Conservation (phyloP, 768 basidiomycete genomes). For the Rhodotorula babjevae region DNA sequence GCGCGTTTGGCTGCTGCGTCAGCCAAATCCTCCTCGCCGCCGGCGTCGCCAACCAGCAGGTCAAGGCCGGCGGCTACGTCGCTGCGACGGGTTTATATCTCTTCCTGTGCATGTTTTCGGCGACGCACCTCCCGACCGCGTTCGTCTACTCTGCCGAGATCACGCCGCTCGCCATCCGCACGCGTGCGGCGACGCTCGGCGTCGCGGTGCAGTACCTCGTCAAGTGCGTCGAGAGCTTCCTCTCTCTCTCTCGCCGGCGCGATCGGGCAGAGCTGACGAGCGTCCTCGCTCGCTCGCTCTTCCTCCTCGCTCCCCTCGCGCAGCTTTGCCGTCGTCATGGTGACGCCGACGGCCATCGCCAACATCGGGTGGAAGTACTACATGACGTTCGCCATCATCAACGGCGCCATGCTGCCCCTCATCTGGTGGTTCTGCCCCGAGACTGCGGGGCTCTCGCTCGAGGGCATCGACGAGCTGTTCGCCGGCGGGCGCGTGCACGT, state of each 20-base stretch:
- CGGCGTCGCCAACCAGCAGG: slow-evolving; percentile 20
- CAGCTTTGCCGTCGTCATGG: slow-evolving; percentile 20
- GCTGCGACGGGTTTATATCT: slow-evolving; percentile 37
- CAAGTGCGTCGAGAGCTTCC: background rate
- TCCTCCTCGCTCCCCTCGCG: too few relatives aligned
- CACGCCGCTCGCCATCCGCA: slow-evolving; percentile 31
- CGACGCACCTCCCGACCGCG: slow-evolving; percentile 27
- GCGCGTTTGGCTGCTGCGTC: slow-evolving; percentile 20
- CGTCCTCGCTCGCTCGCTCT: too few relatives aligned
- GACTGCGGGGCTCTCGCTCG: slow-evolving; percentile 22
- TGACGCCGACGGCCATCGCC: slow-evolving; percentile 38
- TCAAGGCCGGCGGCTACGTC: slow-evolving; percentile 25
- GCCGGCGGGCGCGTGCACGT: slow-evolving; percentile 29
- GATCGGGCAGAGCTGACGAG: too few relatives aligned
- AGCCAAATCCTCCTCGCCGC: slow-evolving; percentile 31
- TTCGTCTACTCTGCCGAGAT: slow-evolving; percentile 38
- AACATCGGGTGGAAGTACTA: background rate
- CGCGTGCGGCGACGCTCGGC: slow-evolving; percentile 33
- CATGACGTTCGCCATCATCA: background rate
- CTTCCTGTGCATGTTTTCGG: slow-evolving; percentile 17
- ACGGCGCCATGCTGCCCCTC: too few relatives aligned
- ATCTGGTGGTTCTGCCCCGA: background rate
- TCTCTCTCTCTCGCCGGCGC: too few relatives aligned
- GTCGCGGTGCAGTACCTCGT: slow-evolving; percentile 27
- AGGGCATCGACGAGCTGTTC: slow-evolving; percentile 38